Evolutionary conservation across 352 stramenopile genomes (phyloP).

Genomic region (Globisporangium rhizosaccharum): DNA sequence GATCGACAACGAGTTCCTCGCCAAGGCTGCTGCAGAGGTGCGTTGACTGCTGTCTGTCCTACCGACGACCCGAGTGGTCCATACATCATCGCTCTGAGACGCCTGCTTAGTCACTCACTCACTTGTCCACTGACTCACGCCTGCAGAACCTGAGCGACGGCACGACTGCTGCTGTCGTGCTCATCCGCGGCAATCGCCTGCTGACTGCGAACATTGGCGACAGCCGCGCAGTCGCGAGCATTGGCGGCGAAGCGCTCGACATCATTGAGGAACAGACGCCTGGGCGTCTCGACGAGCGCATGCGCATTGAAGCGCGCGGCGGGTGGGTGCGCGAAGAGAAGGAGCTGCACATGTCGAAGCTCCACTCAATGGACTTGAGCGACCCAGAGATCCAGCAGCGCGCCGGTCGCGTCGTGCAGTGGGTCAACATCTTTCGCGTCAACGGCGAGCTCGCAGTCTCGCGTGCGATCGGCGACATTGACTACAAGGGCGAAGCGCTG

Average conservation of each 20-base stretch:
- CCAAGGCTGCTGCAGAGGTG: slow-evolving; percentile 53
- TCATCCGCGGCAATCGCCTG: slow-evolving; percentile 78
- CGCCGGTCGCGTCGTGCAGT: slow-evolving; percentile 74
- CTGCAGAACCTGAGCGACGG: slow-evolving; percentile 57
- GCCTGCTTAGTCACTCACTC: too few relatives aligned
- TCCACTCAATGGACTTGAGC: slow-evolving; percentile 86
- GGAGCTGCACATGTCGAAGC: slow-evolving; percentile 83
- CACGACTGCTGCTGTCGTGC: slow-evolving; percentile 71
- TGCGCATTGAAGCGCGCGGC: slow-evolving; percentile 63
- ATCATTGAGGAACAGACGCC: slow-evolving; percentile 88
- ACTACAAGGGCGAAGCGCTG: slow-evolving; percentile 84
- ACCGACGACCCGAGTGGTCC: too few relatives aligned
- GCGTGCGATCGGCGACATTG: slow-evolving; percentile 88
- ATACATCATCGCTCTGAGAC: too few relatives aligned
- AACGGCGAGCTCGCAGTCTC: slow-evolving; percentile 92
- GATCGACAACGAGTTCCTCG: slow-evolving; percentile 78
- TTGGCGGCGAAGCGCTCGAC: slow-evolving; percentile 70
- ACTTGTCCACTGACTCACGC: background rate
- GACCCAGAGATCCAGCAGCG: slow-evolving; percentile 82
- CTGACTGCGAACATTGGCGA: slow-evolving; percentile 88
- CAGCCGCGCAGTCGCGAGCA: slow-evolving; percentile 78
- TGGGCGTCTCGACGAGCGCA: slow-evolving; percentile 61
- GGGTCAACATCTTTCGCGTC: slow-evolving; percentile 84
- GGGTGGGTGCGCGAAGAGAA: slow-evolving; percentile 59
- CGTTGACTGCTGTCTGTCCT: background rate